Evolutionary conservation across 2,329 filamentous ascomycete species (phyloP), one percentile per base, ranked within the genome.

Genomic region (Fusarium zealandicum): DNA sequence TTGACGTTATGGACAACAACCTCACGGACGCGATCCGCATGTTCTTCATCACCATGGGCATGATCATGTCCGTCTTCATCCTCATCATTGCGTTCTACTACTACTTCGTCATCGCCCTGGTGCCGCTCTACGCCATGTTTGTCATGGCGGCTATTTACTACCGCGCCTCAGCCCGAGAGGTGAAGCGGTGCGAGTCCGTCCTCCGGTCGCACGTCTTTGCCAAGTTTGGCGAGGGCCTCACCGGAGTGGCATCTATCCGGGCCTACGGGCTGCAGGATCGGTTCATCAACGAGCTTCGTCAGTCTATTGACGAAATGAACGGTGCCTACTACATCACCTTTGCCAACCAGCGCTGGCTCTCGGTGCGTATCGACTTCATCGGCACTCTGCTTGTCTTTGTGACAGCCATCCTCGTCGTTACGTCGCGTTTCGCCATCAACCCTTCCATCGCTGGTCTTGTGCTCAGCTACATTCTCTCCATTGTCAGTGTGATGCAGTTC

Each of bases 401-500:
- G 0, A 91, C 89, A 1, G 92, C 91, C 43, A 93, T 98, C 54
- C 79, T 99, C 14, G 93, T 98, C 30, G 91, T 97, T 22, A 97
- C 93, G 0, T 93, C 90, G 18, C 88, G 93, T 14, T 96, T 96
- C 77, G 85, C 83, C 57, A 90, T 97, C 56, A 80, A 87, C 33
- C 93, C 93, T 2, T 92, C 90, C 42, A 96, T 92, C 50, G 88
- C 86, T 38, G 95, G 95, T 16, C 79, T 98, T 32, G 92, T 98
- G 0, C 81, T 99, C 17, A 95, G 90, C 39, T 98, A 98, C 73
- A 96, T 98, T 69, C 82, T 99, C 14, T 84, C 89, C 12, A 96
- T 97, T 68, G 92, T 96, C 14, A 91, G 96, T 73, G 92, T 97
- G 89, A 88, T 98, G 61, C 93, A 97, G 70, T 97, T 97, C 73